Conservation (phyloP, 345 rosid species). For the Cardamine chenopodiifolia region DNA sequence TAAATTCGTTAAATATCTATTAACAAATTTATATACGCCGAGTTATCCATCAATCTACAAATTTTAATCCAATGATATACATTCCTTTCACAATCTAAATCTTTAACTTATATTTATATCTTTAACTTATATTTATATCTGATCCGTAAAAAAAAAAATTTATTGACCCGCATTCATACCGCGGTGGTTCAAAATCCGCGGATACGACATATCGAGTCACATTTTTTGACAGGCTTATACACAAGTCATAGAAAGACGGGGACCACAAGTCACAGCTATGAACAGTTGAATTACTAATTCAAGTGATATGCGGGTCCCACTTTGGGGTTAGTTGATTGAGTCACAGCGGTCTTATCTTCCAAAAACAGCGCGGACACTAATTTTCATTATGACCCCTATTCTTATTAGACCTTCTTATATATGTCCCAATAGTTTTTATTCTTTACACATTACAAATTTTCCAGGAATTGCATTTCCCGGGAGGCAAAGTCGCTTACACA, state of each 20-base stretch:
- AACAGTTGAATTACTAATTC: background rate
- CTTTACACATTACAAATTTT: background rate
- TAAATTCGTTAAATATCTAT: too few relatives aligned
- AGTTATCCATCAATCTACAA: too few relatives aligned
- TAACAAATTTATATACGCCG: too few relatives aligned
- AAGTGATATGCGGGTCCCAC: slow-evolving; percentile 9
- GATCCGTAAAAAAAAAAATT: too few relatives aligned
- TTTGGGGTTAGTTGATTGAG: background rate
- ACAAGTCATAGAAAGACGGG: background rate
- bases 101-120: too few relatives aligned
- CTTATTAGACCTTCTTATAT: background rate
- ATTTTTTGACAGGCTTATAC: too few relatives aligned
- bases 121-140: too few relatives aligned
- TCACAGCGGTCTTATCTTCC: background rate
- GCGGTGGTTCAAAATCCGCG: too few relatives aligned
- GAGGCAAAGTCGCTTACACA: slow-evolving; percentile 66
- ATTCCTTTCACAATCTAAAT: too few relatives aligned
- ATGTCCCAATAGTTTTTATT: background rate
- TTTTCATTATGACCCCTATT: background rate
- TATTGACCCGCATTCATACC: too few relatives aligned
- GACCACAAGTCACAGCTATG: background rate
- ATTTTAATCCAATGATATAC: too few relatives aligned
- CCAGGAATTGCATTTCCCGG: slow-evolving; percentile 74
- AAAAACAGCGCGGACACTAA: background rate
- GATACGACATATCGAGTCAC: too few relatives aligned